phyloP scores from a whole-genome alignment of 2,329 filamentous ascomycete genomes.

The Berkeleyomyces rouxiae region DNA sequence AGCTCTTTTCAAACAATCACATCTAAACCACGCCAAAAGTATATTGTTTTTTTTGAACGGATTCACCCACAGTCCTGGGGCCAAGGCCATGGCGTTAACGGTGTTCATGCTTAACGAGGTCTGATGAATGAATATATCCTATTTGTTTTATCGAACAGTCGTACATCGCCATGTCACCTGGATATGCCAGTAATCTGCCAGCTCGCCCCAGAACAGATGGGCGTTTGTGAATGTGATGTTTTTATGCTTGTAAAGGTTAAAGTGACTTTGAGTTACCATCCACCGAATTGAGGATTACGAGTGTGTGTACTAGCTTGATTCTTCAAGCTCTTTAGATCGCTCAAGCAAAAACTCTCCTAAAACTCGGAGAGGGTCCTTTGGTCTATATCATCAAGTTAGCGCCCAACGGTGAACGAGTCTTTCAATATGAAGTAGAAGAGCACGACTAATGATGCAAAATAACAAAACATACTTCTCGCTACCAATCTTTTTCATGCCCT shows the following conservation, averaged over 20 bases:
- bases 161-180: background rate
- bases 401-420: background rate
- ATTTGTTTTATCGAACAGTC: conserved; percentile 5
- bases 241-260: background rate
- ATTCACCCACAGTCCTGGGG: background rate
- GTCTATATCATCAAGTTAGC: conserved; percentile 25
- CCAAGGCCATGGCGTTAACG: background rate
- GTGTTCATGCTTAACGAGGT: background rate
- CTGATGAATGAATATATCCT: conserved; percentile 5
- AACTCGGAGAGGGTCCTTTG: conserved; percentile 49
- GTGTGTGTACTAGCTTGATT: conserved; percentile 10
- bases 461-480: conserved; percentile 46
- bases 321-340: conserved; percentile 48
- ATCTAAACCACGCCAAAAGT: conserved; percentile 7
- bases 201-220: background rate
- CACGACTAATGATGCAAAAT: background rate
- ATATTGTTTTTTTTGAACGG: background rate
- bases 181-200: background rate
- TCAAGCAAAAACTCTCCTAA: conserved; percentile 56
- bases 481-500: conserved; percentile 59
- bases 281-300: background rate
- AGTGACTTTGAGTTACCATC: background rate
- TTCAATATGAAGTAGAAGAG: background rate
- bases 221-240: background rate
- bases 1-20: conserved; percentile 7